phyloP scores from a whole-genome alignment of 1,284 basidiomycete genomes.

The Heterobasidion annosum region DNA sequence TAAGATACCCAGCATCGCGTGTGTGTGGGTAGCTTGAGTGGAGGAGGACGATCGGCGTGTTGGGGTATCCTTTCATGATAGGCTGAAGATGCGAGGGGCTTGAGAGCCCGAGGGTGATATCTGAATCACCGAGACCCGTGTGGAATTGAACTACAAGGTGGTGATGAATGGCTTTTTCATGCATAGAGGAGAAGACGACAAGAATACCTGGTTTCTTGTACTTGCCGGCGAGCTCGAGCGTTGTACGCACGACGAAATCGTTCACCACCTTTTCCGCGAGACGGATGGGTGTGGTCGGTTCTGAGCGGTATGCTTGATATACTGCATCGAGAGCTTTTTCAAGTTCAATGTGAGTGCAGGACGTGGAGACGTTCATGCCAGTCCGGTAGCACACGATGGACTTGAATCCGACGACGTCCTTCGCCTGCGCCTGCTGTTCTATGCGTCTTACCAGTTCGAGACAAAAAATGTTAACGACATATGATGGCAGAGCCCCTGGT shows the following conservation, averaged over 20 bases:
- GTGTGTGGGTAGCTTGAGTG: constrained; percentile 70
- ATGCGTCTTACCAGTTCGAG: neutral
- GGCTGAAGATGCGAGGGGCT: constrained; percentile 62
- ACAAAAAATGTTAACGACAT: neutral
- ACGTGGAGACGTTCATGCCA: constrained; percentile 43
- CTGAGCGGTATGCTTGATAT: constrained; percentile 9
- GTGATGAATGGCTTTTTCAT: neutral
- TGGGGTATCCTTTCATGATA: constrained; percentile 52
- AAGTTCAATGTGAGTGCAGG: constrained; percentile 1
- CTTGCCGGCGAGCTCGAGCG: constrained; percentile 40
- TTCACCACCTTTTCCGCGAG: constrained; percentile 56
- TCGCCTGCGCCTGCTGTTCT: constrained; percentile 17
- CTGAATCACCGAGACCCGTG: constrained; percentile 69
- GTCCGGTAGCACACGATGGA: constrained; percentile 69
- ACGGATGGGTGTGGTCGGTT: constrained; percentile 25
- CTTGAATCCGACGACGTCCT: constrained; percentile 61
- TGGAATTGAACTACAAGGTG: constrained; percentile 62
- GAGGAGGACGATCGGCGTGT: constrained; percentile 54
- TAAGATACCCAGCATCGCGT: constrained; percentile 66
- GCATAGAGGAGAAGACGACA: neutral
- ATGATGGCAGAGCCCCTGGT: too few species aligned
- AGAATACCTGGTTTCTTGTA: constrained; percentile 47
- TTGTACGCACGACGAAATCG: constrained; percentile 52
- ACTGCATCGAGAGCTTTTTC: neutral
- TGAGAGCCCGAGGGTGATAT: constrained; percentile 47